phyloP scores from a whole-genome alignment of 768 basidiomycete genomes.

The Boletus patriciae region DNA sequence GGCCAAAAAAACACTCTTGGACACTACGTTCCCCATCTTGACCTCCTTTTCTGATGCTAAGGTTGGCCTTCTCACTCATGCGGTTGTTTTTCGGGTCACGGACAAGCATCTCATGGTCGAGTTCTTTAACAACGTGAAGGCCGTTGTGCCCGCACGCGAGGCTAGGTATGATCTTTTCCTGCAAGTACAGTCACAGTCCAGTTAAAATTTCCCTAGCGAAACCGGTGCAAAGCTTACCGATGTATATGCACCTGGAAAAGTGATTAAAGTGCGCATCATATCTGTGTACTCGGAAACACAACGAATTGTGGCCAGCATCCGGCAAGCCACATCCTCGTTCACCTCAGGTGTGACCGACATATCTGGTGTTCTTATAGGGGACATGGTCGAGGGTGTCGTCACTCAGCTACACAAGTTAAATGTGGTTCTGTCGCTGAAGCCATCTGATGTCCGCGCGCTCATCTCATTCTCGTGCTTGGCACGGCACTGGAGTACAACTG shows the following conservation, averaged over 20 bases:
- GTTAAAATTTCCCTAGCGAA: slow-evolving; percentile 52
- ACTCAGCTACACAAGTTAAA: slow-evolving; percentile 85
- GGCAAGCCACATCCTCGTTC: slow-evolving; percentile 64
- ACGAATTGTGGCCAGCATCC: slow-evolving; percentile 82
- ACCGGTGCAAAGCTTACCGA: slow-evolving; percentile 55
- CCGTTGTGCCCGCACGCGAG: slow-evolving; percentile 76
- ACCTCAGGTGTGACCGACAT: slow-evolving; percentile 57
- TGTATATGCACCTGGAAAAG: slow-evolving; percentile 76
- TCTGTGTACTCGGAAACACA: slow-evolving; percentile 54
- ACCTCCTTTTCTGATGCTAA: slow-evolving; percentile 63
- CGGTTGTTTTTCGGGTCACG: slow-evolving; percentile 78
- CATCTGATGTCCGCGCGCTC: slow-evolving; percentile 70
- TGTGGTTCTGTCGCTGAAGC: slow-evolving; percentile 68
- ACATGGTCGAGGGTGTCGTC: slow-evolving; percentile 68
- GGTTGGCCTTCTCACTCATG: slow-evolving; percentile 73
- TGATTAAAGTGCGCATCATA: slow-evolving; percentile 80
- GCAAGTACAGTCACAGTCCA: background rate
- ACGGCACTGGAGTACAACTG: slow-evolving; percentile 65
- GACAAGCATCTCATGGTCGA: slow-evolving; percentile 84
- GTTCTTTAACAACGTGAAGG: slow-evolving; percentile 87
- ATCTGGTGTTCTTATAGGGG: slow-evolving; percentile 73
- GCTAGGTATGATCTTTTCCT: slow-evolving; percentile 57
- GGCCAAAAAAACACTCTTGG: slow-evolving; percentile 86
- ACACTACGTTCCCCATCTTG: slow-evolving; percentile 73
- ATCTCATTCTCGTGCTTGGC: slow-evolving; percentile 88